phyloP scores from a whole-genome alignment of 345 rosid species.

The Draba incana region DNA sequence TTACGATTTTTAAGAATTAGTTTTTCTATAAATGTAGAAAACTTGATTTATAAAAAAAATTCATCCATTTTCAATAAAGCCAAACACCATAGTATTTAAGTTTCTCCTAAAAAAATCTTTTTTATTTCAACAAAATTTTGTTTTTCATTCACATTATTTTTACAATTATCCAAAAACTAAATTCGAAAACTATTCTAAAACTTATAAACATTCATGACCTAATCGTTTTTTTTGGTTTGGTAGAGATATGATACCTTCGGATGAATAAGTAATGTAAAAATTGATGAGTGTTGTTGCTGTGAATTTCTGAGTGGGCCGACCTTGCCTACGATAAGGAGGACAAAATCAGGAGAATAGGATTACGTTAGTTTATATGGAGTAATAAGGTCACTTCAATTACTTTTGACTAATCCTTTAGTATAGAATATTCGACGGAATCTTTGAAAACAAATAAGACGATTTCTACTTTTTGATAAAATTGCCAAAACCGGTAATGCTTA shows the following conservation, averaged over 20 bases:
- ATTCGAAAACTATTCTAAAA: too few relatives aligned
- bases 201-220: too few relatives aligned
- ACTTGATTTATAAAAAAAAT: too few relatives aligned
- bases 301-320: conserved; percentile 36
- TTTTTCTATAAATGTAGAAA: too few relatives aligned
- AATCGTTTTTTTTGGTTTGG: not conserved
- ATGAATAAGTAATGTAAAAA: conserved; percentile 1
- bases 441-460: not conserved
- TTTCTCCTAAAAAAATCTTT: too few relatives aligned
- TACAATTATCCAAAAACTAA: too few relatives aligned
- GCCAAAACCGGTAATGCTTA: too few relatives aligned
- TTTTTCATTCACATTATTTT: too few relatives aligned
- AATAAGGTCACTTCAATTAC: conserved; percentile 1
- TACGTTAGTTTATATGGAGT: conserved; percentile 20
- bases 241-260: not conserved
- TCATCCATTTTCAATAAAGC: too few relatives aligned
- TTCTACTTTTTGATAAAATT: not conserved
- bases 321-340: conserved; percentile 12
- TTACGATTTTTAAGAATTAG: too few relatives aligned
- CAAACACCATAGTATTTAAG: too few relatives aligned
- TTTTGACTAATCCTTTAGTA: conserved; percentile 19
- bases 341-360: conserved; percentile 16
- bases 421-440: conserved; percentile 29
- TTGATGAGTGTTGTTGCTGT: conserved; percentile 11
- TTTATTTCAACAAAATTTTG: too few relatives aligned